phyloP scores from a whole-genome alignment of 129 eudicot genomes.

The Heracleum sosnowskyi region DNA sequence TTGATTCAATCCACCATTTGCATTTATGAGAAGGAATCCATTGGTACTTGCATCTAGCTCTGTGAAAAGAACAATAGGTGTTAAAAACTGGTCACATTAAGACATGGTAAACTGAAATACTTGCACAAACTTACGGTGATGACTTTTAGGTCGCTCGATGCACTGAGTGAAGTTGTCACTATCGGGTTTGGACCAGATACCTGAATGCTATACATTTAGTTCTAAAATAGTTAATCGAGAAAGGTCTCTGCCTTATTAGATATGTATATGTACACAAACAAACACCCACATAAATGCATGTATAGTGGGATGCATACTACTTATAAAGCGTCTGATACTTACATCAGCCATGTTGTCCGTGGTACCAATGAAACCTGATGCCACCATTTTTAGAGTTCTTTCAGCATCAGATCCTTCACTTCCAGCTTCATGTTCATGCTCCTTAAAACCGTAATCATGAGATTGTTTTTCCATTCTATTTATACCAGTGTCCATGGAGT shows the following conservation, averaged over 20 bases:
- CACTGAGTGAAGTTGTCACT: constrained; percentile 83
- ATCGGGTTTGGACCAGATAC: constrained; percentile 71
- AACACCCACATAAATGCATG: background rate
- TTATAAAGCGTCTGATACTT: constrained; percentile 20
- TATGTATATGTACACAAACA: background rate
- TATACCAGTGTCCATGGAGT: constrained; percentile 33
- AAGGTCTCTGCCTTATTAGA: background rate
- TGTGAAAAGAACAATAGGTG: constrained; percentile 24
- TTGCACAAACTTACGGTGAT: constrained; percentile 47
- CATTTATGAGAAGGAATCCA: constrained; percentile 90
- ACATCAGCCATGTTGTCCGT: constrained; percentile 44
- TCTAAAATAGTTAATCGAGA: constrained; percentile 16
- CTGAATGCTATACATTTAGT: constrained; percentile 52
- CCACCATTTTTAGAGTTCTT: constrained; percentile 52
- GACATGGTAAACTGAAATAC: background rate
- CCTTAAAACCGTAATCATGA: constrained; percentile 39
- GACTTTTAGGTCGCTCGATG: constrained; percentile 63
- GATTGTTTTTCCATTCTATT: constrained; percentile 34
- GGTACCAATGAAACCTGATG: constrained; percentile 44
- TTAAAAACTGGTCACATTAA: constrained; percentile 5
- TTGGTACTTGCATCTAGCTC: constrained; percentile 71
- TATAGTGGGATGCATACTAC: background rate
- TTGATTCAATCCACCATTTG: constrained; percentile 99
- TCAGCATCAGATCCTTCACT: constrained; percentile 42
- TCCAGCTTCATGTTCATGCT: constrained; percentile 20